A percentile compares a stretch with the other conserved stretches of the same genome.
These are phyloP conservation scores for Clavaria fumosa DNA, from an alignment of 768 basidiomycete genomes.

Conservation along the genomic window DNA sequence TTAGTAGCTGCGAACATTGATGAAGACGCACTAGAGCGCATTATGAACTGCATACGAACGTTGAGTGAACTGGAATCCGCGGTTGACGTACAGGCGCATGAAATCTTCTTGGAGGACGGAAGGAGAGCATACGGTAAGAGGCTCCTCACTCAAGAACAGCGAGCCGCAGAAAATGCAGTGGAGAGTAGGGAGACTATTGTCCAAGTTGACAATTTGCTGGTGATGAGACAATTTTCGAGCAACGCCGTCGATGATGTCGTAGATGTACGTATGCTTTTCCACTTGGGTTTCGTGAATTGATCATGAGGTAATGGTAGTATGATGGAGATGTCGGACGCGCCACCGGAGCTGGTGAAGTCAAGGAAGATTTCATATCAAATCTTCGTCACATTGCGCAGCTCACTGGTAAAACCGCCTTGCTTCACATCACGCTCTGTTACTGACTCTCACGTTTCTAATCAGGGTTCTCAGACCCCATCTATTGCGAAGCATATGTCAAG, in stretches of 20 bases:
- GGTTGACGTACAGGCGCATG: constrained; percentile 40
- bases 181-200: constrained; percentile 46
- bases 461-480: constrained; percentile 98
- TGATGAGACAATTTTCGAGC: constrained; percentile 91
- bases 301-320: constrained; percentile 34
- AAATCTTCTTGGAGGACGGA: constrained; percentile 74
- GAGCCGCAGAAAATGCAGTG: constrained; percentile 64
- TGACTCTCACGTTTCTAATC: constrained; percentile 4
- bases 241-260: constrained; percentile 70
- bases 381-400: constrained; percentile 86
- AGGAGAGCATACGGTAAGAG: constrained; percentile 88
- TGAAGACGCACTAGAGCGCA: constrained; percentile 93
- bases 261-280: constrained; percentile 30
- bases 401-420: too few species aligned
- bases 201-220: constrained; percentile 86
- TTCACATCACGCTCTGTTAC: too few species aligned
- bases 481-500: constrained; percentile 95
- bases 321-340: constrained; percentile 81
- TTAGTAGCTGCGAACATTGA: constrained; percentile 92
- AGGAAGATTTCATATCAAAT: constrained; percentile 91
- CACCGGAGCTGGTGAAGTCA: constrained; percentile 68
- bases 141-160: constrained; percentile 93
- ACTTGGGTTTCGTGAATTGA: neutral
- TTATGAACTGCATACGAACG: constrained; percentile 91
- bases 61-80: constrained; percentile 62